phyloP scores from a whole-genome alignment of 176 grass and related monocot species.

The Carex pumila region DNA sequence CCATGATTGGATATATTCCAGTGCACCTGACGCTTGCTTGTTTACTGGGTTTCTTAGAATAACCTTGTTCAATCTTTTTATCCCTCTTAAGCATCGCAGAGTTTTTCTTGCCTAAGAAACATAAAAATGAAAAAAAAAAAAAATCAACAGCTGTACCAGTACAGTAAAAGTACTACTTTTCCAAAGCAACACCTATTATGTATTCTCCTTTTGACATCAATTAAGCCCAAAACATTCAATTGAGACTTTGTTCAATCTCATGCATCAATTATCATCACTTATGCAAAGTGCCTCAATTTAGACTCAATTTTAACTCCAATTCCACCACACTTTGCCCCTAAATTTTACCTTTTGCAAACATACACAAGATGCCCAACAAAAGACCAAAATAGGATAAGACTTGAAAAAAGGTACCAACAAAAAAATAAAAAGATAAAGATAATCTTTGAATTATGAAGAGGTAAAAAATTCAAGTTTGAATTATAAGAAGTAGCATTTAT shows the following conservation, averaged over 20 bases:
- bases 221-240: background rate
- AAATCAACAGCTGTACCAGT: background rate
- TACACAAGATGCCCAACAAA: background rate
- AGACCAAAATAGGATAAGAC: background rate
- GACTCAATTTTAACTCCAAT: background rate
- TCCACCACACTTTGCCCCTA: background rate
- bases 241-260: background rate
- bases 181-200: background rate
- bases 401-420: background rate
- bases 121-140: background rate
- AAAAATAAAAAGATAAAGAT: background rate
- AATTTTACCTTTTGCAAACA: background rate
- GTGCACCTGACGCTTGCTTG: conserved; percentile 69
- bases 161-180: background rate
- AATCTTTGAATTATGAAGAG: background rate
- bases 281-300: background rate
- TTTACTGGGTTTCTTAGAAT: conserved; percentile 50
- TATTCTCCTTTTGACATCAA: background rate
- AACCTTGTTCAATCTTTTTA: conserved; percentile 47
- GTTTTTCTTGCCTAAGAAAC: conserved; percentile 67
- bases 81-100: conserved; percentile 57
- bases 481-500: background rate
- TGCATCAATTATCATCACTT: background rate
- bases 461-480: background rate
- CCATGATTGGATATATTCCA: conserved; percentile 73